Conservation (phyloP, 805 yeast genomes). For the Jamesozyma rosinii region DNA sequence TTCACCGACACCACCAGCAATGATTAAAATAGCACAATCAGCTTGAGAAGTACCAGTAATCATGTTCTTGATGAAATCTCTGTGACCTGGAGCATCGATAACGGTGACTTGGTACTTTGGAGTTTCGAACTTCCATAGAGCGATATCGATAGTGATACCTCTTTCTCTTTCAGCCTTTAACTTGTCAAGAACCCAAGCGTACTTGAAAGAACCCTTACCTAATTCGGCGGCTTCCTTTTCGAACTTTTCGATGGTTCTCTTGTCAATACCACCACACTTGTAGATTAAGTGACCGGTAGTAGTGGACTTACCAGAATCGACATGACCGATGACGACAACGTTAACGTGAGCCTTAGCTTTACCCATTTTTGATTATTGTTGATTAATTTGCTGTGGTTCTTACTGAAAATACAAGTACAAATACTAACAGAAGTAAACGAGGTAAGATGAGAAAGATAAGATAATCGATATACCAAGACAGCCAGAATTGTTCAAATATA, state of each 20-base stretch:
- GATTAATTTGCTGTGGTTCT: background rate
- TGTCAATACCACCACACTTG: slow-evolving; percentile 99
- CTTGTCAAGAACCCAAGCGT: slow-evolving; percentile 96
- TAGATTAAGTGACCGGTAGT: slow-evolving; percentile 98
- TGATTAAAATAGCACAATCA: slow-evolving; percentile 95
- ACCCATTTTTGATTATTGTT: slow-evolving; percentile 17
- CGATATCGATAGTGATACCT: slow-evolving; percentile 97
- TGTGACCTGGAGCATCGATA: slow-evolving; percentile 98
- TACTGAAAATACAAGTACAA: background rate
- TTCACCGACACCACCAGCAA: slow-evolving; percentile 90
- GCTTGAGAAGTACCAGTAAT: slow-evolving; percentile 99
- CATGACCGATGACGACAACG: slow-evolving; percentile 99
- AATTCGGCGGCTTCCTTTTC: slow-evolving; percentile 97
- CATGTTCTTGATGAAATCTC: slow-evolving; percentile 97
- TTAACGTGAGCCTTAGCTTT: slow-evolving; percentile 95
- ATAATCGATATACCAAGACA: background rate
- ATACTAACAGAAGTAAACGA: background rate
- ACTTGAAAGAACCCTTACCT: slow-evolving; percentile 95
- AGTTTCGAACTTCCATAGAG: slow-evolving; percentile 96
- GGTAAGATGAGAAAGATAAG: background rate
- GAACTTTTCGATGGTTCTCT: slow-evolving; percentile 97
- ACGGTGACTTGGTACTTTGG: slow-evolving; percentile 93
- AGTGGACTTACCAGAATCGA: slow-evolving; percentile 98
- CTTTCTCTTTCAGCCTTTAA: slow-evolving; percentile 96
- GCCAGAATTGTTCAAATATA: background rate